phyloP scores from a whole-genome alignment of 208 protist species.

The Porcisia hertigi region DNA sequence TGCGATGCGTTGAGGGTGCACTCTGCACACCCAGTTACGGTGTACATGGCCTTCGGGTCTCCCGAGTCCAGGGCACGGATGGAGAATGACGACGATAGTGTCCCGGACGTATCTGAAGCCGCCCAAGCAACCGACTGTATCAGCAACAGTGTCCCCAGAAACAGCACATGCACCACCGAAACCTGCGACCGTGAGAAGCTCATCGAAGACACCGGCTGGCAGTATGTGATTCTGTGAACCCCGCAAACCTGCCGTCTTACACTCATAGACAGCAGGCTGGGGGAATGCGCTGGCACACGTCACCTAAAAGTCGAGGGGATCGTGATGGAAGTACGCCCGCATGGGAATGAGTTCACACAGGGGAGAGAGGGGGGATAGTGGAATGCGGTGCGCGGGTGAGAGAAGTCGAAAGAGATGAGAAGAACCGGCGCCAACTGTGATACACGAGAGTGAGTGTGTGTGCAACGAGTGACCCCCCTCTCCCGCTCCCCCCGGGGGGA shows the following conservation, averaged over 20 bases:
- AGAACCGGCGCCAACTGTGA: not conserved
- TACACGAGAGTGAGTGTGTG: not conserved
- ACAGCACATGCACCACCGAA: not conserved
- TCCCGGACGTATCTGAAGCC: not conserved
- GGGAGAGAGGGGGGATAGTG: not conserved
- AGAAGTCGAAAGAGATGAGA: not conserved
- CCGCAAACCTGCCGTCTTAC: not conserved
- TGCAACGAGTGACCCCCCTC: not conserved
- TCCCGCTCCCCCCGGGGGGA: not conserved
- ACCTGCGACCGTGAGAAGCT: not conserved
- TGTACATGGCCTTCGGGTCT: constrained; percentile 14
- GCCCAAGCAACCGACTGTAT: not conserved
- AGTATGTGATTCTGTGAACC: not conserved
- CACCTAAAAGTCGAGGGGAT: not conserved
- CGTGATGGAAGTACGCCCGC: not conserved
- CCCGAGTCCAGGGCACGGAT: not conserved
- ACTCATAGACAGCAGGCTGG: not conserved
- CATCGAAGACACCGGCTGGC: not conserved
- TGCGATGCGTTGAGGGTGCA: constrained; percentile 41
- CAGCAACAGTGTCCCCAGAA: not conserved
- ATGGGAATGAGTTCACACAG: not conserved
- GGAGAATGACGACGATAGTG: not conserved
- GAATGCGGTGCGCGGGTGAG: not conserved
- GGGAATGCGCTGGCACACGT: not conserved
- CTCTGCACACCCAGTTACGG: constrained; percentile 40